Base-by-base conservation (phyloP, 306 rosid genomes). In the Dalbergia oliveri region DNA sequence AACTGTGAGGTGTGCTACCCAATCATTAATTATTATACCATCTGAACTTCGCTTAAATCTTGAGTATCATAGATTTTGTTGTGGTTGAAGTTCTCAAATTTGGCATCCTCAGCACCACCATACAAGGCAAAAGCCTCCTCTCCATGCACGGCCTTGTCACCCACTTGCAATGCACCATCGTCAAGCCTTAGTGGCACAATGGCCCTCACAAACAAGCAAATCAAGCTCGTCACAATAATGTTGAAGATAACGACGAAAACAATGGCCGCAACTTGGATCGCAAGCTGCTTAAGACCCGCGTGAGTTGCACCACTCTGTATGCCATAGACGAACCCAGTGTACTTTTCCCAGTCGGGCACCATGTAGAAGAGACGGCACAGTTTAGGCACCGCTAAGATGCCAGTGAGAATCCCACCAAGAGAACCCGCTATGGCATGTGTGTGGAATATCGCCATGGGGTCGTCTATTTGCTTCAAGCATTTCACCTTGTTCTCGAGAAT, bases 271-370 rank as follows among this genome's bases (percentile, higher is more conserved):
- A 87, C 3, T 76, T 89, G 92, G 18, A 89, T 34, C 11, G 37
- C 86, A 83, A 89, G 57, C 6, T 89, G 92, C 37, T 50, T 77
- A 5, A 89, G 71, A 13, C 89, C 90, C 2, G 85, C 86, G 0
- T n/a, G 39, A 18, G 75, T 80, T 49, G 73, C 51, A 10, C 86
- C 89, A 3, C 57, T 83, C 11, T 89, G 78, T 8, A 89, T 78
- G 14, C 53, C 88, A 70, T 89, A 89, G 18, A 77, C 81, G 9
- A 89, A 85, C 8, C 92, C 92, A 3, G 76, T 75, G 85, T 89
- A 89, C 13, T 87, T 83, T 5, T 89, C 86, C 92, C 92, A 86
- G 61, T 89, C 84, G 1, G 87, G 82, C 9, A 87, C 89, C 86
- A 60, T 66, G 62, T 80, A 85, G 78, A 89, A 89, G 43, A 87